phyloP scores from a whole-genome alignment of 345 rosid species.

The Pistacia integerrima region DNA sequence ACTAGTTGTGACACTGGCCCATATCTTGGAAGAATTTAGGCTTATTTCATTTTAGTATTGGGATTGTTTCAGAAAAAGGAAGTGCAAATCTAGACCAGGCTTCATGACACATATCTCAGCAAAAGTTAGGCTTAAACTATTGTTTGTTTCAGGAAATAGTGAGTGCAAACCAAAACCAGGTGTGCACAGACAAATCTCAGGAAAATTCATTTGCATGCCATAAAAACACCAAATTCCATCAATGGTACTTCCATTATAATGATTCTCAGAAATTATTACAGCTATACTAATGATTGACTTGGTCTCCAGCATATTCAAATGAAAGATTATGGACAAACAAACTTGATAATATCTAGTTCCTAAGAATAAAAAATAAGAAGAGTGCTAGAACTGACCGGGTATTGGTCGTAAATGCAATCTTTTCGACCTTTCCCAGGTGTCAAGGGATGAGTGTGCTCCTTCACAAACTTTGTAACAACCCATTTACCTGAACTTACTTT shows the following conservation, averaged over 20 bases:
- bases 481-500: constrained; percentile 91
- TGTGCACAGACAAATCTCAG: neutral
- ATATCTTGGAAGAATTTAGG: too few species aligned
- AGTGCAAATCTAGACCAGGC: neutral
- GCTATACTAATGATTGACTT: neutral
- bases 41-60: too few species aligned
- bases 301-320: neutral
- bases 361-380: neutral
- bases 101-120: too few species aligned
- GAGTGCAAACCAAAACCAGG: neutral
- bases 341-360: neutral
- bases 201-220: constrained; percentile 6
- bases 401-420: constrained; percentile 94
- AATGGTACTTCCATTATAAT: neutral
- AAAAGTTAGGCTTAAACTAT: too few species aligned
- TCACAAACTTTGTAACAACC: constrained; percentile 87
- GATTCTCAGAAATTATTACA: neutral
- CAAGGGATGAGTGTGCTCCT: constrained; percentile 87
- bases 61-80: neutral
- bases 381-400: constrained; percentile 72
- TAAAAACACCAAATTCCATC: neutral
- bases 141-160: neutral
- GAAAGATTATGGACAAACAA: neutral
- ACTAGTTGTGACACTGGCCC: too few species aligned
- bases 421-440: constrained; percentile 88